Evolutionary conservation across 305 asterid genomes (phyloP), one percentile per base, ranked within the genome.

Genomic region (Plantago rigida): DNA sequence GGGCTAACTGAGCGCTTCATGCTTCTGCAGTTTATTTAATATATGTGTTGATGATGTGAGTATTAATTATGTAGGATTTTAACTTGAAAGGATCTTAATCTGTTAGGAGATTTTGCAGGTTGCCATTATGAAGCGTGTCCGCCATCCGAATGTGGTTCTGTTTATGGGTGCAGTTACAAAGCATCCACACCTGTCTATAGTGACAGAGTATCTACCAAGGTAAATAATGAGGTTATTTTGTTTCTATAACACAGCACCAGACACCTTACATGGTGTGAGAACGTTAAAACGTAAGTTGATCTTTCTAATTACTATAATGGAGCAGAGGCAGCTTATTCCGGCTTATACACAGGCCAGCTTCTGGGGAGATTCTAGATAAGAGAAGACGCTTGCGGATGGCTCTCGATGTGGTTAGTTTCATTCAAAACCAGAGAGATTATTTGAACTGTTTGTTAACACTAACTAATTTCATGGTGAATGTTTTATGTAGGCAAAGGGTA

Each of bases 111-210:
- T 5, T 52, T 59, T 66, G 51, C 78, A 92, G 98, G 96, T 92
- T 62, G 88, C 98, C 56, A 88, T 92, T 13, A 88, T 92, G 98
- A 92, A 92, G 73, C 94, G 94, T 28, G 79, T 92, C 52, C 96
- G 96, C n/a, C 98, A 92, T 74, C 98, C 98, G 36, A 88, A 92
- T 70, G 89, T 92, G 29, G 96, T 92, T 77, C 80, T 92, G 59
- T 92, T 92, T 82, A 92, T 92, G 98, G 98, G 98, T 36, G 96
- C 98, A 60, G 96, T 92, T 53, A 92, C 96, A 26, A 78, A 82
- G 61, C 86, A 83, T 44, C 96, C 98, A 17, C 94, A 83, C 75
- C 78, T 88, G 58, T 88, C 96, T 9, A 88, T 88, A 56, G 98
- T 91, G 68, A 88, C 96, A 13, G 98, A 92, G 70, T 92, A 86